These are phyloP conservation scores for Boletus eberwhitei DNA, from an alignment of 768 basidiomycete genomes.

Conservation along the genomic window DNA sequence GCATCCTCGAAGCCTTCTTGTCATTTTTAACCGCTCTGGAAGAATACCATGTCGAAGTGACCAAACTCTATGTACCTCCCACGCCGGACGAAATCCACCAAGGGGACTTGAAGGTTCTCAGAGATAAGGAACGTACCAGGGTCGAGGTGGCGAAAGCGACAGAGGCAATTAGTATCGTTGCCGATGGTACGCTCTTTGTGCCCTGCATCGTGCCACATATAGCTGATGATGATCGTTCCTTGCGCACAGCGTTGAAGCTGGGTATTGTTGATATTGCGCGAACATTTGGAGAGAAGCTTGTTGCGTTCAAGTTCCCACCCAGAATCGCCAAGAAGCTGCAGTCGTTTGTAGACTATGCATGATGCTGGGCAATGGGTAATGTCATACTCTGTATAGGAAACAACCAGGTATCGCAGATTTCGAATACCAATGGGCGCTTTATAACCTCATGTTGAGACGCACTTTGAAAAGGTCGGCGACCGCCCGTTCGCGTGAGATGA, in stretches of 20 bases:
- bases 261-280: conserved; percentile 62
- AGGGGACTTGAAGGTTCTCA: conserved; percentile 33
- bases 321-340: conserved; percentile 64
- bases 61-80: conserved; percentile 37
- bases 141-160: conserved; percentile 54
- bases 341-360: conserved; percentile 65
- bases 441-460: too few species aligned
- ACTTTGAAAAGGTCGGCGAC: too few species aligned
- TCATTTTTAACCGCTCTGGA: conserved; percentile 67
- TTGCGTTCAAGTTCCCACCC: conserved; percentile 78
- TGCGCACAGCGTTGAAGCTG: conserved; percentile 50
- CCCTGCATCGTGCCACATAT: too few species aligned
- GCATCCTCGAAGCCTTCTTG: conserved; percentile 72
- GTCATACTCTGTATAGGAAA: not conserved
- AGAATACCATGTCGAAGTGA: conserved; percentile 55
- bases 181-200: conserved; percentile 47
- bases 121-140: conserved; percentile 37
- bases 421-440: not conserved
- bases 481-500: too few species aligned
- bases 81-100: conserved; percentile 31
- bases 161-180: conserved; percentile 50
- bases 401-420: not conserved
- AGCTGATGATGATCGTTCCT: not conserved
- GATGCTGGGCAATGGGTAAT: not conserved
- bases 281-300: conserved; percentile 72